Percentiles rank a stretch among this genome's conserved stretches.
Conservation (phyloP, 768 basidiomycete genomes). For the Naganishia onofrii region DNA sequence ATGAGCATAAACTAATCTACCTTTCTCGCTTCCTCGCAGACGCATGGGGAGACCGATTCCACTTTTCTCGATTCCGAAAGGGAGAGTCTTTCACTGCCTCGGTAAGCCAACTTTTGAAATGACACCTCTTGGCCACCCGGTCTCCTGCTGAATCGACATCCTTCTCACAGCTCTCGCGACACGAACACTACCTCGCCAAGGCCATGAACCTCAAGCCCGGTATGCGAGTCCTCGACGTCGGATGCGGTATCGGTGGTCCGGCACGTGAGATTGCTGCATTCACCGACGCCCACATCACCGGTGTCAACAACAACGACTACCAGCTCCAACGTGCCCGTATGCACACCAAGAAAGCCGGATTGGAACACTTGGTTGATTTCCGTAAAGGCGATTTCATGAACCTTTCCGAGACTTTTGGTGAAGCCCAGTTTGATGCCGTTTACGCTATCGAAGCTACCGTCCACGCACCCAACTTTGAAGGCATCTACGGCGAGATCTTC, state of each 20-base stretch:
- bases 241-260: slow-evolving; percentile 96
- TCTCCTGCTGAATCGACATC: background rate
- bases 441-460: slow-evolving; percentile 98
- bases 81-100: slow-evolving; percentile 59
- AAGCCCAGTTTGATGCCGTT: slow-evolving; percentile 89
- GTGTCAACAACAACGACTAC: slow-evolving; percentile 94
- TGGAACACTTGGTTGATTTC: slow-evolving; percentile 74
- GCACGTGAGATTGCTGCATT: slow-evolving; percentile 93
- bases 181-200: slow-evolving; percentile 93
- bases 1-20: background rate
- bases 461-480: slow-evolving; percentile 93
- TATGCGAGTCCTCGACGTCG: slow-evolving; percentile 96
- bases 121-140: background rate
- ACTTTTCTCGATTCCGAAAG: slow-evolving; percentile 95
- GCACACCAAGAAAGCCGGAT: slow-evolving; percentile 73
- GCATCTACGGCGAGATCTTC: slow-evolving; percentile 87
- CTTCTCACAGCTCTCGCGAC: slow-evolving; percentile 65
- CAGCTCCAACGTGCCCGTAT: slow-evolving; percentile 80
- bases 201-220: slow-evolving; percentile 80
- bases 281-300: slow-evolving; percentile 76
- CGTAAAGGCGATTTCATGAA: slow-evolving; percentile 97
- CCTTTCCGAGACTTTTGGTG: slow-evolving; percentile 82
- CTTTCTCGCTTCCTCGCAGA: slow-evolving; percentile 27
- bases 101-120: slow-evolving; percentile 38
- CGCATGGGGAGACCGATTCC: slow-evolving; percentile 79